A percentile compares a stretch with the other conserved stretches of the same genome.
These are phyloP conservation scores for Wickerhamomyces ciferrii DNA, from an alignment of 805 yeast genomes.

Conservation along the genomic window DNA sequence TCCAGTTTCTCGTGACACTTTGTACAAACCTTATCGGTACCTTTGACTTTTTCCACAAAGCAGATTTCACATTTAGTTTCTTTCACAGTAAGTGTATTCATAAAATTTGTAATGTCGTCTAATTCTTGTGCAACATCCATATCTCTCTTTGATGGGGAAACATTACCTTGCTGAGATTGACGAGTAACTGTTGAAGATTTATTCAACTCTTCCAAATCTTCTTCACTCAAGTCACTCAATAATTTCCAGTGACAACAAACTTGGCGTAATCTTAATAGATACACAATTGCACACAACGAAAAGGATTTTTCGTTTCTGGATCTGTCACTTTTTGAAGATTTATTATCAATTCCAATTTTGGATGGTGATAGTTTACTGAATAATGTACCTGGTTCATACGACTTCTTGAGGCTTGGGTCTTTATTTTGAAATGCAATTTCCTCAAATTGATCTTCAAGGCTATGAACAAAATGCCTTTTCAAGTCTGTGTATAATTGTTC, in stretches of 20 bases:
- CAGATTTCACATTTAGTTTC: conserved; percentile 21
- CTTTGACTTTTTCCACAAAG: conserved; percentile 7
- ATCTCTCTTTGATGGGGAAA: conserved; percentile 6
- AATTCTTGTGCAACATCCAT: conserved; percentile 10
- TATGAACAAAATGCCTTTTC: conserved; percentile 10
- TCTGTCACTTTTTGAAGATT: neutral
- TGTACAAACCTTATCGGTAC: conserved; percentile 8
- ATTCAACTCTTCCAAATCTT: conserved; percentile 10
- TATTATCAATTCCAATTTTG: conserved; percentile 4
- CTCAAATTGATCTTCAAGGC: conserved; percentile 2
- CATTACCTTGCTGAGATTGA: neutral
- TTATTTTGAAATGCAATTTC: neutral
- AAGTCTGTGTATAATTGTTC: conserved; percentile 20
- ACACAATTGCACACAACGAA: conserved; percentile 23
- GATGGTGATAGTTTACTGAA: conserved; percentile 5
- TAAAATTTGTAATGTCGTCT: conserved; percentile 16
- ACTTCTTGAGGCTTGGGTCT: neutral
- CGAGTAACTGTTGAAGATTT: neutral
- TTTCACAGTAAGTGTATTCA: conserved; percentile 18
- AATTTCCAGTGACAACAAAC: conserved; percentile 29
- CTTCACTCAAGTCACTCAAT: conserved; percentile 8
- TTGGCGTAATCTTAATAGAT: conserved; percentile 31
- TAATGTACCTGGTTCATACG: conserved; percentile 6
- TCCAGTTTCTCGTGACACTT: conserved; percentile 11
- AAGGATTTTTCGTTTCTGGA: conserved; percentile 5